Conservation (phyloP, 2,329 filamentous ascomycete genomes). For the Sarocladium brachiariae region DNA sequence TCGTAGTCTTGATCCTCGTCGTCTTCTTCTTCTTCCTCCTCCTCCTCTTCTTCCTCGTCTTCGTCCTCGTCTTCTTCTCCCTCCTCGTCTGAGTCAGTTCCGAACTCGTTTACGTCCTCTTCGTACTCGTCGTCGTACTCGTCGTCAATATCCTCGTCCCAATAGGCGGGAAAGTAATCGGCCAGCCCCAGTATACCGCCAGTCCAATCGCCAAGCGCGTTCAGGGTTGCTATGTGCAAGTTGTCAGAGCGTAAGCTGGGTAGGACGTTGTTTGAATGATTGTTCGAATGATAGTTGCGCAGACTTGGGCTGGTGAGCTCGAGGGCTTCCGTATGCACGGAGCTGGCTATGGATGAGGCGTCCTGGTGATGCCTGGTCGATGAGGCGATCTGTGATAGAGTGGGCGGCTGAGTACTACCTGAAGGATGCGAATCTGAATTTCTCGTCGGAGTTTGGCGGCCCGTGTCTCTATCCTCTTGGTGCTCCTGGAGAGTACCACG, state of each 20-base stretch:
- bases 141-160: slow-evolving; percentile 6
- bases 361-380: background rate
- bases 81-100: slow-evolving; percentile 11
- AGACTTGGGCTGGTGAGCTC: background rate
- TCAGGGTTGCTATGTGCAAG: background rate
- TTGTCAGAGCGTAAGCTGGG: background rate
- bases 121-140: slow-evolving; percentile 1
- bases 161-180: background rate
- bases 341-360: background rate
- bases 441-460: background rate
- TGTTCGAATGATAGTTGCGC: background rate
- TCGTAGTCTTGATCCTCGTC: background rate
- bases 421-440: background rate
- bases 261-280: background rate
- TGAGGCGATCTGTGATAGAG: background rate
- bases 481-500: background rate
- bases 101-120: background rate
- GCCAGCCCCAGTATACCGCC: background rate
- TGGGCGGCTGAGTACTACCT: background rate
- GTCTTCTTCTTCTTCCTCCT: background rate
- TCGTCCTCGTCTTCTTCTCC: slow-evolving; percentile 7
- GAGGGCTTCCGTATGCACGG: background rate
- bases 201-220: background rate
- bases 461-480: background rate
- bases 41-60: slow-evolving; percentile 10